Conservation (phyloP, 257 asterid genomes). For the Solanum megistacrolobum region DNA sequence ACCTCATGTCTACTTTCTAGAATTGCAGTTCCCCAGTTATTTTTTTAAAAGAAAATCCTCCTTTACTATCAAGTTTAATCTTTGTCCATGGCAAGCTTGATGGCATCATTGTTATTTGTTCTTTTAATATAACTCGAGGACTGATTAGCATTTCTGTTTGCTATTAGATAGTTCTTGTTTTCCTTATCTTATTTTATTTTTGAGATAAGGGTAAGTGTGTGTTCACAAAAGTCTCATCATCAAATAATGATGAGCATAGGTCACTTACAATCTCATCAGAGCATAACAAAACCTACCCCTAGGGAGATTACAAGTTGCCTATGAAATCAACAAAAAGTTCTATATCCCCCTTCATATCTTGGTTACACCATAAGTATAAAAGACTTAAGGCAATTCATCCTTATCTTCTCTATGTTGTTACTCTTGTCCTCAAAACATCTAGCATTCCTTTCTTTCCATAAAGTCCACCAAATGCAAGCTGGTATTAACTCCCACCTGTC, state of each 20-base stretch:
- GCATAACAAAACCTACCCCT: neutral
- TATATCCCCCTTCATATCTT: neutral
- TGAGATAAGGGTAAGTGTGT: neutral
- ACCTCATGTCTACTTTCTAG: neutral
- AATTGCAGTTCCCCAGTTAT: neutral
- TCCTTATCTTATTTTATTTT: neutral
- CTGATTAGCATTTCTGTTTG: neutral
- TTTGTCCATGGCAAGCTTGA: neutral
- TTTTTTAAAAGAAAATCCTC: neutral
- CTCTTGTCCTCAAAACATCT: neutral
- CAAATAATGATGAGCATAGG: neutral
- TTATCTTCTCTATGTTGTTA: neutral
- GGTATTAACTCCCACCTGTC: neutral
- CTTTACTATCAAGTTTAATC: neutral
- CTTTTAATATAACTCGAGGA: neutral
- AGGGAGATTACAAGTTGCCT: neutral
- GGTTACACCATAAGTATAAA: neutral
- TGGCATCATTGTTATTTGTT: neutral
- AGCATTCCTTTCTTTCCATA: neutral
- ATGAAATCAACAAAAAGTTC: neutral
- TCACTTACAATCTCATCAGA: neutral
- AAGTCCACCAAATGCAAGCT: neutral
- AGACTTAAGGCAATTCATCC: neutral
- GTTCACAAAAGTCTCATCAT: neutral
- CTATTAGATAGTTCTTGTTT: neutral